Evolutionary conservation across 2,329 filamentous ascomycete genomes (phyloP).

Genomic region (Trematosphaeria pertusa): DNA sequence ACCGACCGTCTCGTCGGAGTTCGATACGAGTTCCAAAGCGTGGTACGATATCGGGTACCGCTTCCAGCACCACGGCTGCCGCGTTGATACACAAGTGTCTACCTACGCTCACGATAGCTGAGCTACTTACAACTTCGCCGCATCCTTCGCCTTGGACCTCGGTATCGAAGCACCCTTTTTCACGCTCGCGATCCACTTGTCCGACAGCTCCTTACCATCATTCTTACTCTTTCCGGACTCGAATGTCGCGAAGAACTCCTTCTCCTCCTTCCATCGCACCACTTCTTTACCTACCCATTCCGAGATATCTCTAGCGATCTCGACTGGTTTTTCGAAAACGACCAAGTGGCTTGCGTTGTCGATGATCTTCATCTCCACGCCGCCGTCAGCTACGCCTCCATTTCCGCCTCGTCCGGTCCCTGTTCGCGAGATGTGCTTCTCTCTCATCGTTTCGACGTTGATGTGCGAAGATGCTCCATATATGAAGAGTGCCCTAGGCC

Average conservation of each 20-base stretch:
- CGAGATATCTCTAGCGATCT: conserved; percentile 9
- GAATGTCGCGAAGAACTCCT: conserved; percentile 16
- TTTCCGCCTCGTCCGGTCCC: conserved; percentile 21
- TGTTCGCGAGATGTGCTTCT: conserved; percentile 7
- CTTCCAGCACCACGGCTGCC: too few relatives aligned
- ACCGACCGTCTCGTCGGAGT: too few relatives aligned
- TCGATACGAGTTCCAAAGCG: too few relatives aligned
- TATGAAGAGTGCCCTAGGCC: conserved; percentile 18
- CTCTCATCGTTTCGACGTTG: conserved; percentile 15
- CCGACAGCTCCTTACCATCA: conserved; percentile 17
- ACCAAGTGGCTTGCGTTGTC: conserved; percentile 18
- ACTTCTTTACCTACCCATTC: conserved; percentile 22
- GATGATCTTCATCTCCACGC: conserved; percentile 14
- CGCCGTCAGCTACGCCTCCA: conserved; percentile 18
- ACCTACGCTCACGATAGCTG: too few relatives aligned
- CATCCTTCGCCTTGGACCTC: conserved; percentile 1
- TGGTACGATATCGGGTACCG: too few relatives aligned
- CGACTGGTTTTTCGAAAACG: conserved; percentile 19
- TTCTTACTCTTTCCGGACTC: conserved; percentile 24
- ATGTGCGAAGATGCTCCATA: conserved; percentile 23
- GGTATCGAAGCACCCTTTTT: conserved; percentile 5
- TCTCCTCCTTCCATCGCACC: conserved; percentile 20
- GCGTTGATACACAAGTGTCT: too few relatives aligned
- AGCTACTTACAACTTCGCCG: conserved; percentile 1
- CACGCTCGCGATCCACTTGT: conserved; percentile 18